Conservation (phyloP, 331 rosid species). For the Pyrus hybrid region DNA sequence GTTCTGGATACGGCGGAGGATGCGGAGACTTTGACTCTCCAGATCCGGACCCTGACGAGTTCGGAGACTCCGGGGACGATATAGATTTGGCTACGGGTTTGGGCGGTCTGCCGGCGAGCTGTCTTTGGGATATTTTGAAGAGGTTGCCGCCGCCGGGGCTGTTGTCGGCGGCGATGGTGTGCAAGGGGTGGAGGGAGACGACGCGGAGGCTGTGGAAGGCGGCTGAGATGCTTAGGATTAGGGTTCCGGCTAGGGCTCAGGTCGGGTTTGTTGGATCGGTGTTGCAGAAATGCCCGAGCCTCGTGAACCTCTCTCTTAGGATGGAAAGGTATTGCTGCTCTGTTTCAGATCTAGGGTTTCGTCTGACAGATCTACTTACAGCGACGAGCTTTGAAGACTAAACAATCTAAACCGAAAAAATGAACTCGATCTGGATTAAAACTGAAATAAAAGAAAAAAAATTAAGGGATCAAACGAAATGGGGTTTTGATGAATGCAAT, state of each 20-base stretch:
- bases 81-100: conserved; percentile 28
- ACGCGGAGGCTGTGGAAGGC: conserved; percentile 71
- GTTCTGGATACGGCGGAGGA: conserved; percentile 9
- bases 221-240: conserved; percentile 65
- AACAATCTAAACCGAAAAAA: not conserved
- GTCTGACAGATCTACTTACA: conserved; percentile 4
- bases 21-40: conserved; percentile 12
- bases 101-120: conserved; percentile 50
- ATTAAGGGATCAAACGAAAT: not conserved
- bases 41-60: conserved; percentile 14
- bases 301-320: conserved; percentile 71
- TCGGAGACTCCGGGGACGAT: conserved; percentile 17
- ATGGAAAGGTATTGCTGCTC: conserved; percentile 71
- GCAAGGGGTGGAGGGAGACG: conserved; percentile 79
- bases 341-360: conserved; percentile 31
- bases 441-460: not conserved
- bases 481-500: conserved; percentile 4
- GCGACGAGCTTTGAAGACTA: not conserved
- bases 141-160: conserved; percentile 76
- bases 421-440: not conserved
- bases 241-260: conserved; percentile 66
- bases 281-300: conserved; percentile 71
- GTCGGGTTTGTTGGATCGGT: conserved; percentile 71
- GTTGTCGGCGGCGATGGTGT: conserved; percentile 68
- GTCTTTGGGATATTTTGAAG: conserved; percentile 67